A percentile compares a stretch with the other conserved stretches of the same genome.
phyloP scores from a whole-genome alignment of 257 asterid genomes.

The Jacaranda mimosifolia region DNA sequence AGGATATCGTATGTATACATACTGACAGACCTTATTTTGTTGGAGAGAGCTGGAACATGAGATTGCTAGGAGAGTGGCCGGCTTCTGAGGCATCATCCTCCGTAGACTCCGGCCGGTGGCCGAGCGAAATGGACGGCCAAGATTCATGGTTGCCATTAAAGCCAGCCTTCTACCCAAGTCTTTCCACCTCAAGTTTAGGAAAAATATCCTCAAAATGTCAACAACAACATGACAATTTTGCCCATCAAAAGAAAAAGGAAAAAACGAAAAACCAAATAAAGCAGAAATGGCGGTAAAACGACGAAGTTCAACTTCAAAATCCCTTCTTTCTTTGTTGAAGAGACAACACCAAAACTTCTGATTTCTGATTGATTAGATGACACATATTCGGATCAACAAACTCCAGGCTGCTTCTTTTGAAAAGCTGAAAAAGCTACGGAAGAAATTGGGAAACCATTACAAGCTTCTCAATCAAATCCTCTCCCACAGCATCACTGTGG shows the following conservation, averaged over 20 bases:
- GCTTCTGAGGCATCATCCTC: constrained; percentile 31
- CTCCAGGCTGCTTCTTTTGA: constrained; percentile 31
- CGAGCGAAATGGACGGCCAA: constrained; percentile 46
- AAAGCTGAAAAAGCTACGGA: constrained; percentile 48
- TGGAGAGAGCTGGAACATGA: constrained; percentile 49
- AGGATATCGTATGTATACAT: neutral
- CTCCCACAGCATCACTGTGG: constrained; percentile 47
- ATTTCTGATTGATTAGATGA: constrained; percentile 38
- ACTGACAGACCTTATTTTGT: constrained; percentile 55
- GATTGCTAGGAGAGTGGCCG: constrained; percentile 34
- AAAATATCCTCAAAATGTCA: constrained; percentile 3
- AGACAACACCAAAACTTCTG: neutral
- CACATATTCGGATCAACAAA: constrained; percentile 29
- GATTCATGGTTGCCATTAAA: constrained; percentile 54
- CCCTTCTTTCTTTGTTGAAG: constrained; percentile 5
- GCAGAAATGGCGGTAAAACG: constrained; percentile 32
- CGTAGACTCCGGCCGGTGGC: constrained; percentile 39
- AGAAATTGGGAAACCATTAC: constrained; percentile 45
- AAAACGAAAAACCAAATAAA: neutral
- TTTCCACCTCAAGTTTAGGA: constrained; percentile 3
- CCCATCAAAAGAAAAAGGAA: constrained; percentile 23
- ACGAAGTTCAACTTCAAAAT: constrained; percentile 26
- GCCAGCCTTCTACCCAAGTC: constrained; percentile 22
- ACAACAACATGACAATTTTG: constrained; percentile 29
- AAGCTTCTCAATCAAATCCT: constrained; percentile 61